A percentile compares a stretch with the other conserved stretches of the same genome.
Conservation (phyloP, 305 asterid species). For the Fraxinus xanthoxyloides region DNA sequence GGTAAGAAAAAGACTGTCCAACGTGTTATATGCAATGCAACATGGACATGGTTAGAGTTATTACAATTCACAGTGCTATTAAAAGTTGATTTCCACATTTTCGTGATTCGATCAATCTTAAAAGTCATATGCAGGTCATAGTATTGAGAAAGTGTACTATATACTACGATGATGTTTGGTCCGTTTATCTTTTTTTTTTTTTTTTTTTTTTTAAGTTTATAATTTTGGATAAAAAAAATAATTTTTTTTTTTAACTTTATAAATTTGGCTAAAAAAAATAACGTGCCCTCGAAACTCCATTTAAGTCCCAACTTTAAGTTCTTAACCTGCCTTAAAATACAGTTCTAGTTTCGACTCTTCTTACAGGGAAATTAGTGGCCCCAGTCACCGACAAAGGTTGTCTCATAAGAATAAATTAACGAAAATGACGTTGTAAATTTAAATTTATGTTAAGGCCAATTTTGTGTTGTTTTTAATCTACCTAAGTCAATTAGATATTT, state of each 20-base stretch:
- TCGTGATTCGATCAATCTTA: too few species aligned
- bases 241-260: neutral
- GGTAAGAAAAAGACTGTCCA: too few species aligned
- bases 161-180: neutral
- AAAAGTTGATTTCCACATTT: neutral
- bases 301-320: neutral
- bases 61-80: neutral
- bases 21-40: neutral
- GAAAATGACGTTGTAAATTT: neutral
- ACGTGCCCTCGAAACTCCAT: neutral
- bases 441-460: neutral
- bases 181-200: neutral
- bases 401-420: neutral
- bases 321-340: neutral
- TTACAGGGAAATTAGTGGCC: neutral
- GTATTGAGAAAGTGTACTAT: neutral
- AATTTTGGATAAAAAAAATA: neutral
- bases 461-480: neutral
- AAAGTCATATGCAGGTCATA: neutral
- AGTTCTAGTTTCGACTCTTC: neutral
- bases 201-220: too few species aligned
- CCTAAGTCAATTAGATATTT: neutral
- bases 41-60: neutral
- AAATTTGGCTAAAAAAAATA: neutral
- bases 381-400: neutral